Conservation (phyloP, 2,329 filamentous ascomycete species). For the Cladophialophora bantiana region DNA sequence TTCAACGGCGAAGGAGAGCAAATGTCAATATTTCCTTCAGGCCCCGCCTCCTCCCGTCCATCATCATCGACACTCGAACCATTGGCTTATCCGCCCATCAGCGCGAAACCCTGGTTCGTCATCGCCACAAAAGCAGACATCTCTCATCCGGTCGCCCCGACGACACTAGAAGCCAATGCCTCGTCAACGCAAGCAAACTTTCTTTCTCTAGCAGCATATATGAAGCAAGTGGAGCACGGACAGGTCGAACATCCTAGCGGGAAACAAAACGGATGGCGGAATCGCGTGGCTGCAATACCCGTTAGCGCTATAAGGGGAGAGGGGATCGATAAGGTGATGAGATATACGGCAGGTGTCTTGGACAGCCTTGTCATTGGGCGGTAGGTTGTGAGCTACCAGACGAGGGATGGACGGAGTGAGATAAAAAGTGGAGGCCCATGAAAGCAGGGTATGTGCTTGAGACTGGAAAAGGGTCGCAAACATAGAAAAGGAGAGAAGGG, state of each 20-base stretch:
- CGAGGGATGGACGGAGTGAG: not conserved
- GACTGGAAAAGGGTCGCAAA: not conserved
- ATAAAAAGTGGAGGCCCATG: not conserved
- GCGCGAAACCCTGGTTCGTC: slow-evolving; percentile 96
- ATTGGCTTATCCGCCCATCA: slow-evolving; percentile 71
- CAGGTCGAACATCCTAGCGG: slow-evolving; percentile 77
- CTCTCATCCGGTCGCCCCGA: not conserved
- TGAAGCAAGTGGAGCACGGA: slow-evolving; percentile 70
- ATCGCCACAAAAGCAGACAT: slow-evolving; percentile 93
- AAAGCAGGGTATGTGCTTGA: not conserved
- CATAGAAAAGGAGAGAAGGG: not conserved
- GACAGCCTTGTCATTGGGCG: slow-evolving; percentile 40
- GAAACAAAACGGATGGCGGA: slow-evolving; percentile 67
- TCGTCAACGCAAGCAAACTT: slow-evolving; percentile 78
- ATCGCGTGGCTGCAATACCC: slow-evolving; percentile 71
- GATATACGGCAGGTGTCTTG: slow-evolving; percentile 51
- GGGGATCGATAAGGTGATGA: slow-evolving; percentile 69
- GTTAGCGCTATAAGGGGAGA: slow-evolving; percentile 89
- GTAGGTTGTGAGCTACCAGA: not conserved
- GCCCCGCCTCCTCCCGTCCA: not conserved
- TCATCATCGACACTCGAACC: slow-evolving; percentile 49
- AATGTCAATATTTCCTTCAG: slow-evolving; percentile 38
- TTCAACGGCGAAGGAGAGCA: slow-evolving; percentile 32
- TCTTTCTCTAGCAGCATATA: slow-evolving; percentile 70
- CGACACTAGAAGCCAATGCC: slow-evolving; percentile 44